Evolutionary conservation across 148 eudicot genomes (phyloP), one percentile per base, ranked within the genome.

Genomic region (Simmondsia chinensis): DNA sequence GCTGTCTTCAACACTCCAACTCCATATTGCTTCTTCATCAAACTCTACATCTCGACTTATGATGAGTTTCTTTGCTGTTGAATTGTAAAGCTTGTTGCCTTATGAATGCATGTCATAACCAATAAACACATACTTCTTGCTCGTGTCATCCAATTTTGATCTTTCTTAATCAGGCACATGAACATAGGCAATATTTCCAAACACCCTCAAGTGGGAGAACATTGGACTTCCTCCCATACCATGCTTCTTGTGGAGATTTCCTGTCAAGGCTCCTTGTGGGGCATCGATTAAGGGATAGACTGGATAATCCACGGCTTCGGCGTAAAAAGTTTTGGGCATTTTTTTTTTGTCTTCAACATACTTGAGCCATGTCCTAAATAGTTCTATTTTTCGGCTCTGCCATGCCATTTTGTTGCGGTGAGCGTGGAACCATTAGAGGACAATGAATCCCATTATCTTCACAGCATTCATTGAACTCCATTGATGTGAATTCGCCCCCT

Each of bases 401-500:
- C 0, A 56, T 33, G 1, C 51, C 60, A 7, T 55, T 55, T 9
- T 43, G 43, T 24, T 55, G 34, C 0, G 34, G 43, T 7, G 51
- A 22, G 2, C 16, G 44, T 2, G 28, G 11, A 0, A 20, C 38
- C 5, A 37, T 27, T 2, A 39, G 9, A 6, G 16, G 47, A 0
- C 37, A 4, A 0, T 12, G 31, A 15, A 40, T 52, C 1, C 57
- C 38, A 2, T 39, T 7, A 3, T 29, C 9, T 4, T 20, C 14
- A 26, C 46, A 50, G 6, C 23, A 50, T 0, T 24, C 13, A 2
- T 1, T 23, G 18, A 50, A 50, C 21, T 50, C 43, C 2, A 35
- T 14, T 36, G 55, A 50, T 37, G 44, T 50, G 27, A 50, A 50
- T 6, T 42, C 46, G 0, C 35, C 56, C 2, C 56, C 56, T 6